Evolutionary conservation across 1,284 basidiomycete genomes (phyloP), one percentile per base, ranked within the genome.

Genomic region (Ceratobasidium sp.): DNA sequence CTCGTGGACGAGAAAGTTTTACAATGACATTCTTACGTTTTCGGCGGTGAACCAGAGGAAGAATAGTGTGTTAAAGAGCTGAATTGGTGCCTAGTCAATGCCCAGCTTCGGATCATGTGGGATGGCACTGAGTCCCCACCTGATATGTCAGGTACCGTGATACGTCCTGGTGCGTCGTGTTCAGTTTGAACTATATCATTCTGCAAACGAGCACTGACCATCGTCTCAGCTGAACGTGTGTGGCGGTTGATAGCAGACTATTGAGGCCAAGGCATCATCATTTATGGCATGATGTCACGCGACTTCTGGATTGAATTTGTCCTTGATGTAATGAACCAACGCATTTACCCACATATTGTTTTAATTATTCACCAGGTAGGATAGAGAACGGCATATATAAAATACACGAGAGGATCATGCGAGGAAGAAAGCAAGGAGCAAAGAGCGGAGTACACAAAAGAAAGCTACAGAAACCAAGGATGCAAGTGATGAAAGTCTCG

Each of bases 21-120:
- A 27, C 4, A 50, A 50, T 14, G 49, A 25, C 25, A 13, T 11
- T 29, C 60, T 11, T 54, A 54, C 68, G 52, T 73, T 73, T 36
- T 71, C 70, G 30, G 72, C 72, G 16, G 72, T 73, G 46, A 71
- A 73, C 72, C 72, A 73, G 14, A 73, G 41, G 49, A 69, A 73
- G 44, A 67, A 70, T 25, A 73, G 64, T 30, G 68, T 50, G 42
- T 73, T 73, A 56, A 73, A 56, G 11, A 69, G 57, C 59, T 73
- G 59, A 33, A 66, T 57, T 58, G 41, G 44, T 16, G 13, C 23
- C 16, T 23, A 29, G 36, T 69, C 14, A 59, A 46, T 39, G 23
- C 29, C n/a, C 49, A 23, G 42, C 13, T 39, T 11, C 33, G 11
- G 33, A 36, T 36, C 33, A 36, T 36, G 30, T 21, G 41, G 23